Evolutionary conservation across 2,329 filamentous ascomycete genomes (phyloP).

Genomic region (Graphilbum fragrans): DNA sequence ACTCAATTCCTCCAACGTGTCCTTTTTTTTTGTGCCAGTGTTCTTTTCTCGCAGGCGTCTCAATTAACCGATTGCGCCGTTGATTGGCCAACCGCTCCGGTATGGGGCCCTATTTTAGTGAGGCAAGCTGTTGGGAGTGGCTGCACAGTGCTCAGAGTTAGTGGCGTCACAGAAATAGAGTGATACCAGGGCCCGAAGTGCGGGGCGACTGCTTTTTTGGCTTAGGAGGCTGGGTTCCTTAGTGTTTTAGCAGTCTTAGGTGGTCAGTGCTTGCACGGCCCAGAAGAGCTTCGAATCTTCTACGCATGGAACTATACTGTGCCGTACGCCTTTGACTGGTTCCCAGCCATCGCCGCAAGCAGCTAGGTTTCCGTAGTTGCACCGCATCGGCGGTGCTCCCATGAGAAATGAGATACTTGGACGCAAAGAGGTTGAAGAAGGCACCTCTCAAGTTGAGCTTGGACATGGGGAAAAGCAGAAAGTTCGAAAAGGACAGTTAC

Average conservation of each 20-base stretch:
- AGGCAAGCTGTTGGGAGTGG: not conserved
- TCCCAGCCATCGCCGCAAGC: no score
- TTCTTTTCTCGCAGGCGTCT: slow-evolving; percentile 2
- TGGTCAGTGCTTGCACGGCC: slow-evolving; percentile 1
- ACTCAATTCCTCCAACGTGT: slow-evolving; percentile 11
- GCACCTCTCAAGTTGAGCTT: no score
- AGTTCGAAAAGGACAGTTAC: no score
- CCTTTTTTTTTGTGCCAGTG: slow-evolving; percentile 11
- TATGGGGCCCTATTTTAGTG: not conserved
- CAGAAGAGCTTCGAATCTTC: slow-evolving; percentile 12
- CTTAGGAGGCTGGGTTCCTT: slow-evolving; percentile 2
- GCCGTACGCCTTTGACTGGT: no score
- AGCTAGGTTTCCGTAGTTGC: no score
- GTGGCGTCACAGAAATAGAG: not conserved
- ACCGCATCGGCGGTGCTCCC: no score
- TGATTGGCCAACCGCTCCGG: slow-evolving; percentile 2
- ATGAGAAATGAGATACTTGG: no score
- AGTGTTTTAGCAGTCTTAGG: not conserved
- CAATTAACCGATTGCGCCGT: slow-evolving; percentile 1
- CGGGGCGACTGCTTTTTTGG: slow-evolving; percentile 6
- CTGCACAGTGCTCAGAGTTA: not conserved
- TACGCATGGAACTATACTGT: no score
- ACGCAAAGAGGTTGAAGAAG: no score
- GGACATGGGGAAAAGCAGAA: no score
- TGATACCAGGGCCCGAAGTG: slow-evolving; percentile 2